These are phyloP conservation scores for Actinomucor elegans DNA, from an alignment of 371 early-diverging fungal genomes.

Conservation along the genomic window DNA sequence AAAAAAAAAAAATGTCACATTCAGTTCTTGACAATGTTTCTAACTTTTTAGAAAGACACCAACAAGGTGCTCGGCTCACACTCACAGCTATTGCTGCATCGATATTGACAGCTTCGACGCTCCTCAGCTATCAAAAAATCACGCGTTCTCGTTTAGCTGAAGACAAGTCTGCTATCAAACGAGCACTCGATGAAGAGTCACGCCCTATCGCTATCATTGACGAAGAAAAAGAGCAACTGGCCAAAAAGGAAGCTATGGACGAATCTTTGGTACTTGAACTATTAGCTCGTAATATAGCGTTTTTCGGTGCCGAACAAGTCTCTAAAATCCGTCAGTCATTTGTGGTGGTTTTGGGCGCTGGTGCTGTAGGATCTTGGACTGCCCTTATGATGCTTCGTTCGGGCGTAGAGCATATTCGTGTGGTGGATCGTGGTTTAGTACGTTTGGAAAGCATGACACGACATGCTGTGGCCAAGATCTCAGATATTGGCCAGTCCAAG, in stretches of 20 bases:
- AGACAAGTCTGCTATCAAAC: neutral
- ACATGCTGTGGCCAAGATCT: constrained; percentile 85
- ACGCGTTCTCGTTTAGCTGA: constrained; percentile 44
- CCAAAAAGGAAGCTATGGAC: constrained; percentile 28
- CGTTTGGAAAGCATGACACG: constrained; percentile 83
- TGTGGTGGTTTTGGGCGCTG: constrained; percentile 92
- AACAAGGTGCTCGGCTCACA: constrained; percentile 24
- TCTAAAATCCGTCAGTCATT: constrained; percentile 62
- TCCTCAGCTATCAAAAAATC: constrained; percentile 46
- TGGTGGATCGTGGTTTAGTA: constrained; percentile 92
- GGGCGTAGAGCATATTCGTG: constrained; percentile 81
- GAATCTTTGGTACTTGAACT: constrained; percentile 84
- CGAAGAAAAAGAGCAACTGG: constrained; percentile 1
- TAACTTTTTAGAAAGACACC: constrained; percentile 21
- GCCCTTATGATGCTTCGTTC: constrained; percentile 90
- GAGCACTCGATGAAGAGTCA: neutral
- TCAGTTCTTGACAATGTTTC: neutral
- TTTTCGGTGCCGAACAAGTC: constrained; percentile 85
- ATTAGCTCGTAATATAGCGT: constrained; percentile 84
- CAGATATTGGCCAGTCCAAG: constrained; percentile 87
- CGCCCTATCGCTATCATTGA: constrained; percentile 3
- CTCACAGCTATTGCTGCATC: constrained; percentile 60
- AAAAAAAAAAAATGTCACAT: neutral
- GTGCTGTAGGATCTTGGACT: constrained; percentile 95
- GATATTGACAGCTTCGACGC: constrained; percentile 51